These are phyloP conservation scores for Alisma plantagoaquatica DNA, from an alignment of 106 monocot species.

Conservation along the genomic window DNA sequence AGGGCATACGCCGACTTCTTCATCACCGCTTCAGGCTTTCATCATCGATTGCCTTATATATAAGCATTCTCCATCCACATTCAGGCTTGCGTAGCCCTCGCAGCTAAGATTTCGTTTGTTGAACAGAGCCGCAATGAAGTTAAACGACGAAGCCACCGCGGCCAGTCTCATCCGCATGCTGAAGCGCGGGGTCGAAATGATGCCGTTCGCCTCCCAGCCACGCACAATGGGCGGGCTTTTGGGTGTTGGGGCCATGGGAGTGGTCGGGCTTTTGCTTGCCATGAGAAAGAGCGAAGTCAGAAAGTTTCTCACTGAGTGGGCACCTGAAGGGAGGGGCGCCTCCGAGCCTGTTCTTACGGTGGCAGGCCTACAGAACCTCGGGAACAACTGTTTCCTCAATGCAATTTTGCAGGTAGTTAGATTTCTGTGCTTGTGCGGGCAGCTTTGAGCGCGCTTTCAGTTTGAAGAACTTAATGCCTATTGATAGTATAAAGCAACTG, in stretches of 20 bases:
- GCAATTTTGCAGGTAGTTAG: conserved; percentile 79
- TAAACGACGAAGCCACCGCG: conserved; percentile 3
- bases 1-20: too few relatives aligned
- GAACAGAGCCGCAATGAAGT: too few relatives aligned
- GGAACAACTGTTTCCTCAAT: conserved; percentile 93
- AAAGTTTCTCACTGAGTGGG: conserved; percentile 9
- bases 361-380: conserved; percentile 68
- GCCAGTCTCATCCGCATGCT: conserved; percentile 4
- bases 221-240: conserved; percentile 25
- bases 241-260: conserved; percentile 48
- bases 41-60: too few relatives aligned
- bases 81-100: too few relatives aligned
- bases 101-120: too few relatives aligned
- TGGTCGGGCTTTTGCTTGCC: conserved; percentile 37
- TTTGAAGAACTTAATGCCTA: too few relatives aligned
- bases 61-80: too few relatives aligned
- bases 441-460: too few relatives aligned
- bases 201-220: not conserved
- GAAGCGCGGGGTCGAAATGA: conserved; percentile 9
- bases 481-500: too few relatives aligned
- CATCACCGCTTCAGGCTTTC: too few relatives aligned
- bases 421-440: too few relatives aligned
- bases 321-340: conserved; percentile 9
- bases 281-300: conserved; percentile 13
- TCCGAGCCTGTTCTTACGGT: conserved; percentile 23